Evolutionary conservation across 2,329 filamentous ascomycete genomes (phyloP).

Genomic region (Penicillium sp.): DNA sequence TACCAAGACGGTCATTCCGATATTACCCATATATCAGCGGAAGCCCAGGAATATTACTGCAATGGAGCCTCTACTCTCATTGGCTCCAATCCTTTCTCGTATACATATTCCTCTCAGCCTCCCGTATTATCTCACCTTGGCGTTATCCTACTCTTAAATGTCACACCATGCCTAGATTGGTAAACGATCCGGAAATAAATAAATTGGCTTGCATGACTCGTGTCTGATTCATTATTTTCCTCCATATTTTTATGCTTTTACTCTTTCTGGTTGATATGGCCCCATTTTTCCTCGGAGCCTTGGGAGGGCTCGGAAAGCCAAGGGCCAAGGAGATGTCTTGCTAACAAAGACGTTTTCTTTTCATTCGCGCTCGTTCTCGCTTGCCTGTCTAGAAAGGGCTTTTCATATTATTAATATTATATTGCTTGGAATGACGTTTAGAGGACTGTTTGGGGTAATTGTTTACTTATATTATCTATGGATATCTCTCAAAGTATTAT

Average conservation of each 20-base stretch:
- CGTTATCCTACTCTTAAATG: background rate
- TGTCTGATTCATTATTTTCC: background rate
- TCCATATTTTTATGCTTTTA: background rate
- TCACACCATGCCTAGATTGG: background rate
- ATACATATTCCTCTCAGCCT: background rate
- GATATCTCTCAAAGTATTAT: background rate
- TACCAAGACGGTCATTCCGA: background rate
- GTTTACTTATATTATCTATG: background rate
- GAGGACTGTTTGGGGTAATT: background rate
- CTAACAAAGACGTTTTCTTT: background rate
- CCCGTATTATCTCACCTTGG: background rate
- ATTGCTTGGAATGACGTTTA: background rate
- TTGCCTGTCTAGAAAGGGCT: background rate
- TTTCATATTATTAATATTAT: background rate
- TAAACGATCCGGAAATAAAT: background rate
- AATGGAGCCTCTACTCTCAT: background rate
- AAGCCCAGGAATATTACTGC: conserved; percentile 1
- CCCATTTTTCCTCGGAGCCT: background rate
- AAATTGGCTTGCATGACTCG: conserved; percentile 18
- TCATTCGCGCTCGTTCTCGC: conserved; percentile 1
- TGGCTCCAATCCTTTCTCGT: background rate
- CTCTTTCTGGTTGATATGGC: conserved; percentile 1
- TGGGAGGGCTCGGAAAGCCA: background rate
- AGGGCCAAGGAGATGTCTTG: conserved; percentile 1
- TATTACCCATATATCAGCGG: conserved; percentile 1